A percentile compares a stretch with the other conserved stretches of the same genome.
These are phyloP conservation scores for Penicillium mononematosum DNA, from an alignment of 495 filamentous ascomycete species.

Conservation along the genomic window DNA sequence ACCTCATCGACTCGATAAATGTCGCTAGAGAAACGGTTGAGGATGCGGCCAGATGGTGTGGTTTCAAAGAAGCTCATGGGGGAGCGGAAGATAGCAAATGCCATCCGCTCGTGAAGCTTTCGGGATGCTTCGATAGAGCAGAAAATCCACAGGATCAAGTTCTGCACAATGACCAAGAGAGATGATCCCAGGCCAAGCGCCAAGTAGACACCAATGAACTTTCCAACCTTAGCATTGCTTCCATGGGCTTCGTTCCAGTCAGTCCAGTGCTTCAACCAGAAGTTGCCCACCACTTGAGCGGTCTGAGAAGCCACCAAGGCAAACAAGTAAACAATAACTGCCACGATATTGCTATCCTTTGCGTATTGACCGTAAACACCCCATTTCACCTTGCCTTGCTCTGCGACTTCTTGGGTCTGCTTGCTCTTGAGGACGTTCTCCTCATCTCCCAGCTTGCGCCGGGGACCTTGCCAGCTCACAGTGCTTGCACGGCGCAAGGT, in stretches of 20 bases:
- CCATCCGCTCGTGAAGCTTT: slow-evolving; percentile 98
- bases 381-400: slow-evolving; percentile 98
- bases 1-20: slow-evolving; percentile 96
- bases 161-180: slow-evolving; percentile 82
- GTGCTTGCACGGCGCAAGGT: slow-evolving; percentile 88
- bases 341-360: slow-evolving; percentile 84
- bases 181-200: slow-evolving; percentile 90
- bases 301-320: slow-evolving; percentile 78
- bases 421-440: slow-evolving; percentile 75
- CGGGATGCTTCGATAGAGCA: slow-evolving; percentile 98
- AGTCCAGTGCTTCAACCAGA: slow-evolving; percentile 94
- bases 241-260: slow-evolving; percentile 68
- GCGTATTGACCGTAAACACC: slow-evolving; percentile 85
- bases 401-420: slow-evolving; percentile 79
- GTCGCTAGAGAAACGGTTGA: slow-evolving; percentile 97
- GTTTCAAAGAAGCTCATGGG: slow-evolving; percentile 99
- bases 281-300: slow-evolving; percentile 73
- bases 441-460: slow-evolving; percentile 80
- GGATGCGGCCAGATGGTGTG: slow-evolving; percentile 92
- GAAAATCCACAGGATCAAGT: slow-evolving; percentile 96
- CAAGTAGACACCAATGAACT: slow-evolving; percentile 93
- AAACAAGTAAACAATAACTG: slow-evolving; percentile 77
- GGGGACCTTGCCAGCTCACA: slow-evolving; percentile 81
- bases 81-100: slow-evolving; percentile 93
- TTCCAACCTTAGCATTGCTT: slow-evolving; percentile 71